Evolutionary conservation across 2,329 filamentous ascomycete genomes (phyloP).

Genomic region (Fusarium devonianum): DNA sequence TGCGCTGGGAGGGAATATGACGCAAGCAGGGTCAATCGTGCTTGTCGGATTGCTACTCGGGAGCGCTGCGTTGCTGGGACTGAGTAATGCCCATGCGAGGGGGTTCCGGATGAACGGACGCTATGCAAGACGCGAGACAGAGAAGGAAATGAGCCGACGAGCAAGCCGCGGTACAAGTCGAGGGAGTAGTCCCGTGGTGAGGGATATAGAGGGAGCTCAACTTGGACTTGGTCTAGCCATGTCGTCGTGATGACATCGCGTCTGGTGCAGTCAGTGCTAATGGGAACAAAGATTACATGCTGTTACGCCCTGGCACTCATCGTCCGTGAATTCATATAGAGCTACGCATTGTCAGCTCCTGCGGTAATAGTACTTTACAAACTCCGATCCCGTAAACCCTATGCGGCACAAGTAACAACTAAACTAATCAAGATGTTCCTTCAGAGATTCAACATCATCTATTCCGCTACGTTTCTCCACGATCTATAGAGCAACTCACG

Average conservation of each 20-base stretch:
- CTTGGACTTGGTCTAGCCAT: not conserved
- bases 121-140: constrained; percentile 45
- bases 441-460: not conserved
- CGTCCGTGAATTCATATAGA: constrained; percentile 26
- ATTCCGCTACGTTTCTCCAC: not conserved
- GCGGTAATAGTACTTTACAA: constrained; percentile 24
- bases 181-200: not conserved
- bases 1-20: constrained; percentile 62
- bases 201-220: not conserved
- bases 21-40: constrained; percentile 58
- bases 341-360: constrained; percentile 3
- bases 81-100: constrained; percentile 60
- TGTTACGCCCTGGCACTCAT: constrained; percentile 9
- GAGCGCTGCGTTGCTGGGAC: constrained; percentile 60
- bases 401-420: not conserved
- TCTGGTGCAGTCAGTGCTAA: not conserved
- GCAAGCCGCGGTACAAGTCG: not conserved
- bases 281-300: not conserved
- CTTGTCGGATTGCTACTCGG: constrained; percentile 59
- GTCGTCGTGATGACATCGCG: no score
- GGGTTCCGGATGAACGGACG: constrained; percentile 61
- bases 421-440: not conserved
- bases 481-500: not conserved
- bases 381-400: constrained; percentile 18
- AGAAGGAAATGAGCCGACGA: not conserved